A percentile compares a stretch with the other conserved stretches of the same genome.
These are phyloP conservation scores for Dipteronia dyeriana DNA, from an alignment of 345 rosid species.

Conservation along the genomic window DNA sequence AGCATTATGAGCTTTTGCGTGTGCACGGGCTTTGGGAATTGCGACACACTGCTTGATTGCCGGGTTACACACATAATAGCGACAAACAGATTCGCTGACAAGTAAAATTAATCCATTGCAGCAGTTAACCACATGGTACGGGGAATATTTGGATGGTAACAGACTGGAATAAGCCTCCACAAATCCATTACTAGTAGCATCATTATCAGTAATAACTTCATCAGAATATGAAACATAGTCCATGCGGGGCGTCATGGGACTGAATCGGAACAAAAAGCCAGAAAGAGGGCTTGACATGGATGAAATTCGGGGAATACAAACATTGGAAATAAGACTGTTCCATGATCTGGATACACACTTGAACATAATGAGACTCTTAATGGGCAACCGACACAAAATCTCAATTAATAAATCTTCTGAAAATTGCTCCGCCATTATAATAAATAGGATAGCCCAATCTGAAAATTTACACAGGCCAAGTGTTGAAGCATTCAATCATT, in stretches of 20 bases:
- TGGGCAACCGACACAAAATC: too few relatives aligned
- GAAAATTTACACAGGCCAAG: too few relatives aligned
- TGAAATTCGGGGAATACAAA: too few relatives aligned
- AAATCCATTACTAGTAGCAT: background rate
- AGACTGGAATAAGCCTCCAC: background rate
- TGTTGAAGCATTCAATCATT: too few relatives aligned
- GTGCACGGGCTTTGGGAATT: background rate
- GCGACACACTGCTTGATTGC: background rate
- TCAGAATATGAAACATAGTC: background rate
- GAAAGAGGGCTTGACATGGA: too few relatives aligned
- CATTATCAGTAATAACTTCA: background rate
- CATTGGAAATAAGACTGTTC: too few relatives aligned
- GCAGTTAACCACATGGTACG: background rate
- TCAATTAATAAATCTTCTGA: too few relatives aligned
- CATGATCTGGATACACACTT: too few relatives aligned
- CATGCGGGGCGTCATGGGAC: background rate
- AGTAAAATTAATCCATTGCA: constrained; percentile 25
- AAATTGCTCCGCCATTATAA: too few relatives aligned
- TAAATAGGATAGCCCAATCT: too few relatives aligned
- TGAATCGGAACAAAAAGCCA: too few relatives aligned
- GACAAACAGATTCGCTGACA: background rate
- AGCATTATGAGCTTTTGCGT: background rate
- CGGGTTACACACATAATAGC: constrained; percentile 19
- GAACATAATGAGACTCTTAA: too few relatives aligned
- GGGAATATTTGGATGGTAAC: background rate